Evolutionary conservation across 2,329 filamentous ascomycete genomes (phyloP), one percentile per base, ranked within the genome.

Genomic region (Hypoxylon sp.): DNA sequence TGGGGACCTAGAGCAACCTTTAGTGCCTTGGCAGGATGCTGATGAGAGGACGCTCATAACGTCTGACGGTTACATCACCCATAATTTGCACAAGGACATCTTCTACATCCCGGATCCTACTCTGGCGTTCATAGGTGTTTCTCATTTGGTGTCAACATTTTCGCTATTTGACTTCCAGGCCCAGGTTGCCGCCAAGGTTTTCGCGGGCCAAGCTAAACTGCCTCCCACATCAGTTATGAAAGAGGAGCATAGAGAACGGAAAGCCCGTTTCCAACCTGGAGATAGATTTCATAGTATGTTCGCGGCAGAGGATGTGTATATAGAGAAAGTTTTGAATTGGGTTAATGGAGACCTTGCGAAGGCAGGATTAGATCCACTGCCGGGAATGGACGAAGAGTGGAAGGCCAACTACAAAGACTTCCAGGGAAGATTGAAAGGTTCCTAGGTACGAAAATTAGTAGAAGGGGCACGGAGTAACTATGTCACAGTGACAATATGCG

Each of bases 121-220:
- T 0, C 79, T 92, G 0, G 80, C 83, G 0, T 92, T 92, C 68
- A 80, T 92, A 17, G 90, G 90, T 0, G 86, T 90, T 0, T 89
- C 88, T 0, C 91, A 88, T 72, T 87, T 90, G 72, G 87, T 87
- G 0, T 88, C 89, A 0, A 92, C 90, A 0, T 93, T 92, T 72
- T 88, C 88, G 0, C 80, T 92, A 0, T 92, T 91, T 66, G 90
- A 92, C 65, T 91, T 91, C 70, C 90, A 93, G 74, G 89, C 89
- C 0, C 86, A 90, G 68, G 85, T 84, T 0, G 80, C 90, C 0
- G 86, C 89, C 0, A 83, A 86, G 2, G 84, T 90, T 0, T 82
- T 89, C 3, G 80, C 86, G 0, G 87, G 87, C 0, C 79, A 81
- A 32, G 83, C 82, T 0, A 67, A 72, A 1, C 74, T 91, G 19